Conservation (phyloP, 164 flowering plant genomes). For the Annona squamosa region DNA sequence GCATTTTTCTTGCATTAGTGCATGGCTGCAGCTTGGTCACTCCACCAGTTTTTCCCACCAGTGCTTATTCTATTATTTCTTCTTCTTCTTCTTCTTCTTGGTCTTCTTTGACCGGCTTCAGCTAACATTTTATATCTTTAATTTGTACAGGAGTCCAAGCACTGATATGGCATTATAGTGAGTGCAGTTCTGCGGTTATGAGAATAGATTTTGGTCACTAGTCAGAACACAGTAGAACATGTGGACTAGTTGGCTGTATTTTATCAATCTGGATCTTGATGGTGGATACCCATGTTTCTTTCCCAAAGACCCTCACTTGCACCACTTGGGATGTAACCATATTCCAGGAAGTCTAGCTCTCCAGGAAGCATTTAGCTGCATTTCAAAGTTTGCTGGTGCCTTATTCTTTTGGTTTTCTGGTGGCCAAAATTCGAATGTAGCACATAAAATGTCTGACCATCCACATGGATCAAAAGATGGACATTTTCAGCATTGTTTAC, state of each 20-base stretch:
- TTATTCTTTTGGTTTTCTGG: conserved; percentile 36
- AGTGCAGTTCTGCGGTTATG: not conserved
- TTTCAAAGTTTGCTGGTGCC: conserved; percentile 63
- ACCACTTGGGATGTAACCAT: conserved; percentile 22
- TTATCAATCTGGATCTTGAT: conserved; percentile 36
- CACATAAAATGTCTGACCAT: conserved; percentile 18
- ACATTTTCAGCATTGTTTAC: conserved; percentile 22
- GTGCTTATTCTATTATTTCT: too few relatives aligned
- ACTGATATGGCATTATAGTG: not conserved
- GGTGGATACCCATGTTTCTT: conserved; percentile 34
- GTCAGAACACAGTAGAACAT: conserved; percentile 18
- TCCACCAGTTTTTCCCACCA: too few relatives aligned
- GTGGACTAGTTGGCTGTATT: conserved; percentile 39
- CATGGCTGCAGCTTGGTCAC: too few relatives aligned
- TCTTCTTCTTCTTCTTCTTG: too few relatives aligned
- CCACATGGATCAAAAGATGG: conserved; percentile 16
- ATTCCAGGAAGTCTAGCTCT: conserved; percentile 53
- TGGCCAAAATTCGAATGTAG: conserved; percentile 26
- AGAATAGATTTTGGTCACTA: not conserved
- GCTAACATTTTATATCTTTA: not conserved
- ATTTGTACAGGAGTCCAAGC: not conserved
- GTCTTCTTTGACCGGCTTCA: not conserved
- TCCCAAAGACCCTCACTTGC: conserved; percentile 31
- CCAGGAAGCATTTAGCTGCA: conserved; percentile 53
- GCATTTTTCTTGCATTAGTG: too few relatives aligned